phyloP scores from a whole-genome alignment of 371 early-diverging fungal species.

The Dentiscutata heterogama region DNA sequence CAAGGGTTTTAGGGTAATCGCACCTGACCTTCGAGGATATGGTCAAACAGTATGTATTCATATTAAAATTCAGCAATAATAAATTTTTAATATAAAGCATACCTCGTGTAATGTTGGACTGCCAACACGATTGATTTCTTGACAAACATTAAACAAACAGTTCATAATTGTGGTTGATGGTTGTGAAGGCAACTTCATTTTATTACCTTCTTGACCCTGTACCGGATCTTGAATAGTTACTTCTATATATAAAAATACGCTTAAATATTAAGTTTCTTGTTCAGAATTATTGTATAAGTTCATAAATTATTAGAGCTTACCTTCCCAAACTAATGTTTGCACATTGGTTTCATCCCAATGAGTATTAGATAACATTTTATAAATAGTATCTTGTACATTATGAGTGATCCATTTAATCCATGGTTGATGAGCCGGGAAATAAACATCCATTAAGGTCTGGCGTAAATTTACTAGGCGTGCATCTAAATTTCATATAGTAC shows the following conservation, averaged over 20 bases:
- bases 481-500: slow-evolving; percentile 1
- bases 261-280: background rate
- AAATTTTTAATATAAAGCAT: background rate
- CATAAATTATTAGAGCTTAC: slow-evolving; percentile 6
- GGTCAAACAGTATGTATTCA: slow-evolving; percentile 68
- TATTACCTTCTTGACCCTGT: background rate
- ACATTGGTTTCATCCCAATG: slow-evolving; percentile 35
- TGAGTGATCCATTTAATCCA: slow-evolving; percentile 33
- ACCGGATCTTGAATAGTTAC: slow-evolving; percentile 18
- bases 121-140: slow-evolving; percentile 38
- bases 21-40: slow-evolving; percentile 74
- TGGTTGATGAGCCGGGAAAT: slow-evolving; percentile 28
- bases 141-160: slow-evolving; percentile 32
- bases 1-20: slow-evolving; percentile 81
- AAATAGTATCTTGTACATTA: background rate
- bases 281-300: background rate
- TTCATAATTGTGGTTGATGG: slow-evolving; percentile 22
- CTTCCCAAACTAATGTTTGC: slow-evolving; percentile 44
- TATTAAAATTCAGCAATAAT: background rate
- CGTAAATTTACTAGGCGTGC: slow-evolving; percentile 29
- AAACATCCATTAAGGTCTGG: slow-evolving; percentile 31
- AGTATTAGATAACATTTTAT: slow-evolving; percentile 14
- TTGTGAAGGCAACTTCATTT: slow-evolving; percentile 41
- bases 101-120: slow-evolving; percentile 43
- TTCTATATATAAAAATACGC: slow-evolving; percentile 7